Evolutionary conservation across 306 rosid genomes (phyloP), one percentile per base, ranked within the genome.

Genomic region (Vachellia pachyceras): DNA sequence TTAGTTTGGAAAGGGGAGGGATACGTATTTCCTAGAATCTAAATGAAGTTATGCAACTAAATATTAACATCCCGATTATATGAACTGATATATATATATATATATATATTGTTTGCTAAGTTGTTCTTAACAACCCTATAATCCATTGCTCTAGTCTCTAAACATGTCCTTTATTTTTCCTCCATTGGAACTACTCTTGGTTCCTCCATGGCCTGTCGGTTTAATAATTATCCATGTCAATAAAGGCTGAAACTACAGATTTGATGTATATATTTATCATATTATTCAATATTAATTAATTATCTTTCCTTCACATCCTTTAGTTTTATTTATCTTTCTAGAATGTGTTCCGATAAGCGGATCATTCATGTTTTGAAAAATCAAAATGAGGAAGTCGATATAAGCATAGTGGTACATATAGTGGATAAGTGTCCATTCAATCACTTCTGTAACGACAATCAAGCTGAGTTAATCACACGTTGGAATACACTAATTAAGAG

Each of bases 391-490:
- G 69, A 69, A 73, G 79, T 63, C 77, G 71, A 61, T 78, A 79
- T 50, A 84, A 66, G 55, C 77, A 75, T 25, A 84, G 80, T 79
- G 78, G 85, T 66, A 15, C n/a, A 45, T 70, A 70, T 72, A 72
- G 87, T 87, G 87, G 86, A 87, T n/a, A n/a, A 78, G 89, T 79
- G 89, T 86, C 90, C 72, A 79, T 75, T 86, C 91, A 76, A 75
- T 84, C 89, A 88, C 82, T 57, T 90, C 86, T 84, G 45, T 60
- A 87, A 80, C 82, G 87, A 81, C 84, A 72, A 82, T 60, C 35
- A 61, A 25, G 68, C 61, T 60, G 81, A 82, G 79, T 39, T 73
- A 80, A 39, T 73, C 84, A 77, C 79, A 63, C 47, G 79, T 60
- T 63, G 76, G 76, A 82, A 72, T 80, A 67, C 87, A 64, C 73